These are phyloP conservation scores for Acacia crassicarpa DNA, from an alignment of 306 rosid species.

Conservation along the genomic window DNA sequence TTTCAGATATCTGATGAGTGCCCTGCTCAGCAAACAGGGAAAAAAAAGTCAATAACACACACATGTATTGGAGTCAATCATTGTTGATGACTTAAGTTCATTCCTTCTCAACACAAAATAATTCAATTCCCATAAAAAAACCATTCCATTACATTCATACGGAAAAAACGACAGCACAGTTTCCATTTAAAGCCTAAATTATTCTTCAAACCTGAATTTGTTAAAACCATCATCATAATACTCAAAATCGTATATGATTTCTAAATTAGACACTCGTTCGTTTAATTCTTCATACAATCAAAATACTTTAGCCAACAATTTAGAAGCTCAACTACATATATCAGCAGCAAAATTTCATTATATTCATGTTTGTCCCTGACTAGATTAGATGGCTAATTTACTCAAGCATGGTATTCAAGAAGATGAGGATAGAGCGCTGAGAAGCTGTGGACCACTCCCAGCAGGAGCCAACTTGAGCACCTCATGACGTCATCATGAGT, in stretches of 20 bases:
- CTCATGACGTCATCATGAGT: slow-evolving; percentile 7
- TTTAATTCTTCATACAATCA: no score
- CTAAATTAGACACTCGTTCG: no score
- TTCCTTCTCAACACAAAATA: background rate
- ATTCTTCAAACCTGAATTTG: background rate
- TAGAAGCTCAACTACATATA: background rate
- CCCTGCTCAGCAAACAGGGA: background rate
- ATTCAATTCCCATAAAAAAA: background rate
- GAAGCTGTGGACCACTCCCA: background rate
- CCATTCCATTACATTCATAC: background rate
- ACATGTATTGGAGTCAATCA: background rate
- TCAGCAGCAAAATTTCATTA: background rate
- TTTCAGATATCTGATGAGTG: background rate
- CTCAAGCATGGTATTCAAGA: background rate
- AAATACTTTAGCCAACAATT: background rate
- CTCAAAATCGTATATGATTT: no score
- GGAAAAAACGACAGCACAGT: background rate
- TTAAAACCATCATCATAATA: background rate
- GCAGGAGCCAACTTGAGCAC: background rate
- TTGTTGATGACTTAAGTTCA: background rate
- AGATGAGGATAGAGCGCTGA: background rate
- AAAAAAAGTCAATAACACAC: background rate
- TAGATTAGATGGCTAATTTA: background rate
- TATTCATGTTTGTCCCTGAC: background rate
- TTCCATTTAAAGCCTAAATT: background rate